Evolutionary conservation across 2,329 filamentous ascomycete genomes (phyloP).

Genomic region (Fusarium piperis): DNA sequence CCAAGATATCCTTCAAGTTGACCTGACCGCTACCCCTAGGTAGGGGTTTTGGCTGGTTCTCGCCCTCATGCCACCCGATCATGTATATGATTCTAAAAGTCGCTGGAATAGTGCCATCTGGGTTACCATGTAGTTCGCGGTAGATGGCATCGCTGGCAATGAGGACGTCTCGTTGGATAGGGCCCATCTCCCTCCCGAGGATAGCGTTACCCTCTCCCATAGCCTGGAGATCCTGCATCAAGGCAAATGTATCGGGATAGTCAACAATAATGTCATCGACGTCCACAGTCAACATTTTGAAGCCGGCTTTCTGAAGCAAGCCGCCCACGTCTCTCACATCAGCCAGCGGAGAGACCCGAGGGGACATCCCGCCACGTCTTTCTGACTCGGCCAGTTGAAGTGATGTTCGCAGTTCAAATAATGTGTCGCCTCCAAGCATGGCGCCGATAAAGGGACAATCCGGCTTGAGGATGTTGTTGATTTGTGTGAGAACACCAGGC

Average conservation of each 20-base stretch:
- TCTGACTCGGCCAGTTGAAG: slow-evolving; percentile 93
- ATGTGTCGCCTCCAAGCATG: slow-evolving; percentile 94
- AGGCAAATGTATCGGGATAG: slow-evolving; percentile 86
- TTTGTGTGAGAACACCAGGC: slow-evolving; percentile 82
- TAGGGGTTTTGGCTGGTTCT: slow-evolving; percentile 81
- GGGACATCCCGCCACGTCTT: slow-evolving; percentile 87
- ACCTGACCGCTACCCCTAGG: slow-evolving; percentile 85
- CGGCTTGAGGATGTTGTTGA: slow-evolving; percentile 88
- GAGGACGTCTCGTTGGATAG: slow-evolving; percentile 83
- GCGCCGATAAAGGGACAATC: slow-evolving; percentile 93
- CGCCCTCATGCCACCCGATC: slow-evolving; percentile 96
- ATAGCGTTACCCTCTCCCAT: slow-evolving; percentile 98
- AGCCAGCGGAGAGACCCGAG: slow-evolving; percentile 89
- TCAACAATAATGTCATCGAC: slow-evolving; percentile 97
- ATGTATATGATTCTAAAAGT: slow-evolving; percentile 97
- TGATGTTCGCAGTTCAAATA: slow-evolving; percentile 93
- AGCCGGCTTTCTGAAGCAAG: slow-evolving; percentile 84
- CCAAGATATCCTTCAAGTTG: slow-evolving; percentile 84
- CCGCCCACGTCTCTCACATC: slow-evolving; percentile 93
- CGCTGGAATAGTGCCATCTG: slow-evolving; percentile 80
- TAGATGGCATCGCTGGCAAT: slow-evolving; percentile 92
- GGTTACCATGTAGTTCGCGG: slow-evolving; percentile 83
- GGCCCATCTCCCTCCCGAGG: slow-evolving; percentile 81
- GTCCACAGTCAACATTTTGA: slow-evolving; percentile 96
- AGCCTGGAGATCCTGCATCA: slow-evolving; percentile 93